Conservation (phyloP, 352 stramenopile genomes). For the Pythium oligandrum region DNA sequence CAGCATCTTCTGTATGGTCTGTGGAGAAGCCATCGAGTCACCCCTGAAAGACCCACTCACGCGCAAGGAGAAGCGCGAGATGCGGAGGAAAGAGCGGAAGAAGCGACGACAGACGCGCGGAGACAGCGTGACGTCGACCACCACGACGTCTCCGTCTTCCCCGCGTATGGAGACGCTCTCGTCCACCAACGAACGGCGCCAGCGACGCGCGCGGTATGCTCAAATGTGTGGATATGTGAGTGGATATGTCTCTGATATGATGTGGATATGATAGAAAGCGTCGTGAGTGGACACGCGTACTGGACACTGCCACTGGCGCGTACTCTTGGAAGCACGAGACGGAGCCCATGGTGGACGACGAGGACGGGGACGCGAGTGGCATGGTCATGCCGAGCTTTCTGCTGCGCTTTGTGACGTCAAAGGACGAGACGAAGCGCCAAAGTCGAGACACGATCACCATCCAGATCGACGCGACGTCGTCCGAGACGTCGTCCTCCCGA, state of each 20-base stretch:
- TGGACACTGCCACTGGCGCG: no score
- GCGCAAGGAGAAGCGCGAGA: slow-evolving; percentile 16
- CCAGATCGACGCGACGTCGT: no score
- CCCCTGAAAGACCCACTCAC: slow-evolving; percentile 11
- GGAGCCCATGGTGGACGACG: not conserved
- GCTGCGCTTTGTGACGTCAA: not conserved
- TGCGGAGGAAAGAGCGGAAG: slow-evolving; percentile 10
- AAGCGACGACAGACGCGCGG: slow-evolving; percentile 14
- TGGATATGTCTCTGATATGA: no score
- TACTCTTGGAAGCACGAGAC: not conserved
- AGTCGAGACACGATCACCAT: slow-evolving; percentile 15
- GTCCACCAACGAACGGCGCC: slow-evolving; percentile 7
- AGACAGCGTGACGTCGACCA: not conserved
- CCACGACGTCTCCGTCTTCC: not conserved
- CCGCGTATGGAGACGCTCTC: slow-evolving; percentile 11
- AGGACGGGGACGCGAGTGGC: slow-evolving; percentile 4
- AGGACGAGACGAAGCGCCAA: slow-evolving; percentile 1
- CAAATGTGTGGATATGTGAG: no score
- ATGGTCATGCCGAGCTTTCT: not conserved
- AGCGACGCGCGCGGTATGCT: slow-evolving; percentile 15
- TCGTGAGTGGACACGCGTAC: no score
- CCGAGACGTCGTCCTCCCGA: no score
- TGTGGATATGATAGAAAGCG: no score
- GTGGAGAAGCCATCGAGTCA: slow-evolving; percentile 17
- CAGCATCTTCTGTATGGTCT: slow-evolving; percentile 18